A percentile compares a stretch with the other conserved stretches of the same genome.
These are phyloP conservation scores for Neofusicoccum laricinum DNA, from an alignment of 2,329 filamentous ascomycete species.

Conservation along the genomic window DNA sequence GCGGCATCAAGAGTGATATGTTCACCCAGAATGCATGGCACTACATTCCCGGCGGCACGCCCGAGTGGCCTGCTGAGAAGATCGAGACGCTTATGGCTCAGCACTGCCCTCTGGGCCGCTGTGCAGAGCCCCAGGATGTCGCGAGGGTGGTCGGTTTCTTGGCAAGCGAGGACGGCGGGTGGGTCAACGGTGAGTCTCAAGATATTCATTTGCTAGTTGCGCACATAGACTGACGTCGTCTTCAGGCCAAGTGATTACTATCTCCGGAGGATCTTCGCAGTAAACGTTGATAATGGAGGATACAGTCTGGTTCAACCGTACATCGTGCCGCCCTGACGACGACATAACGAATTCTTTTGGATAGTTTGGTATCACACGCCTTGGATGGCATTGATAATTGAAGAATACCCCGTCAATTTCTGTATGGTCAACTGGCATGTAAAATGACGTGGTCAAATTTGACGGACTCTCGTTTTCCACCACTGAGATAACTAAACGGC, in stretches of 20 bases:
- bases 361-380: background rate
- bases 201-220: background rate
- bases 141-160: slow-evolving; percentile 42
- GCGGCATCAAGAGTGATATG: slow-evolving; percentile 75
- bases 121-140: slow-evolving; percentile 47
- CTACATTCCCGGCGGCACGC: slow-evolving; percentile 48
- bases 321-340: background rate
- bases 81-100: slow-evolving; percentile 51
- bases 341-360: background rate
- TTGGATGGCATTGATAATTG: background rate
- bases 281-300: slow-evolving; percentile 18
- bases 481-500: too few species aligned
- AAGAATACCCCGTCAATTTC: background rate
- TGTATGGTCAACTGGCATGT: background rate
- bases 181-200: slow-evolving; percentile 34
- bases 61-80: slow-evolving; percentile 49
- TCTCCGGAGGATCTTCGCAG: slow-evolving; percentile 41
- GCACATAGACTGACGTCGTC: slow-evolving; percentile 13
- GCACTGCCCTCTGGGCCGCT: slow-evolving; percentile 48
- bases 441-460: too few species aligned
- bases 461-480: too few species aligned
- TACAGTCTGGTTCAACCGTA: background rate
- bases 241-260: slow-evolving; percentile 39
- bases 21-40: slow-evolving; percentile 63
- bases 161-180: slow-evolving; percentile 38